A percentile compares a stretch with the other conserved stretches of the same genome.
Conservation (phyloP, 257 asterid species). For the Jacaranda mimosifolia region DNA sequence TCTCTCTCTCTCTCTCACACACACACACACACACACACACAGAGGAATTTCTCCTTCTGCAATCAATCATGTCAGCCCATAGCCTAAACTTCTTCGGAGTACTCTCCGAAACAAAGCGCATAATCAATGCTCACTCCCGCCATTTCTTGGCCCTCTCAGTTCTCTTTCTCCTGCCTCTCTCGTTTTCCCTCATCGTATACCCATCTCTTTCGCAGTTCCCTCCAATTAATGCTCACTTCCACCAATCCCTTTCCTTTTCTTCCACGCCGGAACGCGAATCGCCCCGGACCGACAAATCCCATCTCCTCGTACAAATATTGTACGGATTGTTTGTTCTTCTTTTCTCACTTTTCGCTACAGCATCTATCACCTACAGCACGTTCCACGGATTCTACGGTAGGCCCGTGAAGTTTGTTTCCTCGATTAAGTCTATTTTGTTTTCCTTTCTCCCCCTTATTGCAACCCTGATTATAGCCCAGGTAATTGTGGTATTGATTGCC, state of each 20-base stretch:
- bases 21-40: background rate
- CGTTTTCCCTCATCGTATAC: slow-evolving; percentile 70
- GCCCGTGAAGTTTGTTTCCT: slow-evolving; percentile 74
- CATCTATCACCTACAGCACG: slow-evolving; percentile 86
- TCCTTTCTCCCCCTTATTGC: slow-evolving; percentile 54
- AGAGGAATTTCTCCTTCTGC: slow-evolving; percentile 12
- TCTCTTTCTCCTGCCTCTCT: slow-evolving; percentile 82
- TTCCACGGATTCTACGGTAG: slow-evolving; percentile 91
- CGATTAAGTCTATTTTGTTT: slow-evolving; percentile 59
- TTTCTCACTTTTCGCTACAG: slow-evolving; percentile 59
- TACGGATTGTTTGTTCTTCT: slow-evolving; percentile 51
- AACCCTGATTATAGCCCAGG: slow-evolving; percentile 42
- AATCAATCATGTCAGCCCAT: slow-evolving; percentile 48
- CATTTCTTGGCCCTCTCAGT: slow-evolving; percentile 88
- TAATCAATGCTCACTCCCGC: slow-evolving; percentile 92
- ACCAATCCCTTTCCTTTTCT: slow-evolving; percentile 47
- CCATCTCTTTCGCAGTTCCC: slow-evolving; percentile 58
- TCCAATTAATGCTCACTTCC: slow-evolving; percentile 42
- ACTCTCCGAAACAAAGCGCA: slow-evolving; percentile 87
- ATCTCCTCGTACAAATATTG: slow-evolving; percentile 38
- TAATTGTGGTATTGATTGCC: slow-evolving; percentile 38
- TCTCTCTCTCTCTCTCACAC: no score
- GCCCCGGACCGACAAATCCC: slow-evolving; percentile 32
- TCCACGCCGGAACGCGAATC: slow-evolving; percentile 27
- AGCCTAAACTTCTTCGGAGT: slow-evolving; percentile 74